Conservation (phyloP, 1,139 yeast species). For the Yamadazyma sp. region DNA sequence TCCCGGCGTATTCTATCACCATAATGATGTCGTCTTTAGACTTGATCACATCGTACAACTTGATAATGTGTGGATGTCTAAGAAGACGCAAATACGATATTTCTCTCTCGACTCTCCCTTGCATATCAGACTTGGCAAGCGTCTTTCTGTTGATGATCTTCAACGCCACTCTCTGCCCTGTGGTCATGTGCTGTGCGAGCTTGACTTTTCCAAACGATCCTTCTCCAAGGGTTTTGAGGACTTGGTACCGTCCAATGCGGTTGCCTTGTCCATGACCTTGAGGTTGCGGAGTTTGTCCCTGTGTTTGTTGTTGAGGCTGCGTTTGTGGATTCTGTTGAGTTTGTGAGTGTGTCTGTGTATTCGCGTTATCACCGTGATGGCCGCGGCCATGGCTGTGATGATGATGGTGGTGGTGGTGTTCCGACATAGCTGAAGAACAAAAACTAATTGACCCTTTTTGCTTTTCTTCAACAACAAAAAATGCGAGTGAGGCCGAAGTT, state of each 20-base stretch:
- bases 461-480: constrained; percentile 1
- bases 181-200: constrained; percentile 87
- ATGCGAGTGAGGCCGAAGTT: not conserved
- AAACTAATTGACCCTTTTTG: not conserved
- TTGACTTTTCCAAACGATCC: constrained; percentile 98
- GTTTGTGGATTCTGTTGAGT: not conserved
- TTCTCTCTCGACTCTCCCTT: constrained; percentile 93
- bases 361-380: constrained; percentile 15
- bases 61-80: constrained; percentile 96
- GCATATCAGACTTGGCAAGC: constrained; percentile 95
- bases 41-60: constrained; percentile 92
- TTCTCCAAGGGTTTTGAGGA: constrained; percentile 92
- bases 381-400: constrained; percentile 17
- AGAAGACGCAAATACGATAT: constrained; percentile 84
- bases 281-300: constrained; percentile 5
- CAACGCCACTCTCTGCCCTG: constrained; percentile 92
- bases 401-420: constrained; percentile 3
- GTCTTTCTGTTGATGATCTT: constrained; percentile 94
- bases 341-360: constrained; percentile 12
- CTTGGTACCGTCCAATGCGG: constrained; percentile 89
- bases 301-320: constrained; percentile 3
- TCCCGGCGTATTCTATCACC: constrained; percentile 97
- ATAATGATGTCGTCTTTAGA: constrained; percentile 94
- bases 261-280: constrained; percentile 23
- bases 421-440: constrained; percentile 1